phyloP scores from a whole-genome alignment of 2,329 filamentous ascomycete genomes.

The Fusarium oxysporum region DNA sequence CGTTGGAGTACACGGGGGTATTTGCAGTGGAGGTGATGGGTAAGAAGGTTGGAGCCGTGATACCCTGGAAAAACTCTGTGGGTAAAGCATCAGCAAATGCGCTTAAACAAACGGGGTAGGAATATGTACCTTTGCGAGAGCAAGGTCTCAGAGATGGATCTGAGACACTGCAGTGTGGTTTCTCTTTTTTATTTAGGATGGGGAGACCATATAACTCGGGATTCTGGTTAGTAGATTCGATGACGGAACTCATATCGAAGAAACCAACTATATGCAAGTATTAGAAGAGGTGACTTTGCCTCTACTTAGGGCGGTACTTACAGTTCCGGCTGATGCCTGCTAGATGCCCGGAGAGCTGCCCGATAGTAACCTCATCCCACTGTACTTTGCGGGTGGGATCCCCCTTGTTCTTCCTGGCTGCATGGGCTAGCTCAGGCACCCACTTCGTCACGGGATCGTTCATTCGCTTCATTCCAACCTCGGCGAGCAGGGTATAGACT shows the following conservation, averaged over 20 bases:
- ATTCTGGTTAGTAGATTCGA: neutral
- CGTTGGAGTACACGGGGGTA: conserved; percentile 16
- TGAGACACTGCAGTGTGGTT: neutral
- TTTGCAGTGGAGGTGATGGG: conserved; percentile 1
- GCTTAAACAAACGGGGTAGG: rapidly evolving
- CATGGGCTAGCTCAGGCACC: conserved; percentile 13
- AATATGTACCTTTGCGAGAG: neutral
- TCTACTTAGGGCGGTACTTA: neutral
- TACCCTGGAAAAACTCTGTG: conserved; percentile 2
- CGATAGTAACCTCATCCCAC: conserved; percentile 12
- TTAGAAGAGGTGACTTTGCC: neutral
- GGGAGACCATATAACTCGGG: neutral
- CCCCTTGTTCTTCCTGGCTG: neutral
- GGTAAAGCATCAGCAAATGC: neutral
- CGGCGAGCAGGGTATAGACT: neutral
- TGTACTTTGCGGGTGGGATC: neutral
- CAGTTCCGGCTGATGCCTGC: neutral
- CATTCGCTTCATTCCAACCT: conserved; percentile 8
- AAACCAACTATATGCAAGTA: neutral
- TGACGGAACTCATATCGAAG: neutral
- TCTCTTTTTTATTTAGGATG: neutral
- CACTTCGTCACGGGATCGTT: conserved; percentile 12
- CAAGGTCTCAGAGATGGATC: neutral
- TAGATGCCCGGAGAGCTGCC: neutral
- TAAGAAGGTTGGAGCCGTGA: neutral